These are phyloP conservation scores for Rutstroemia sp. DNA, from an alignment of 2,329 filamentous ascomycete species.

Conservation along the genomic window DNA sequence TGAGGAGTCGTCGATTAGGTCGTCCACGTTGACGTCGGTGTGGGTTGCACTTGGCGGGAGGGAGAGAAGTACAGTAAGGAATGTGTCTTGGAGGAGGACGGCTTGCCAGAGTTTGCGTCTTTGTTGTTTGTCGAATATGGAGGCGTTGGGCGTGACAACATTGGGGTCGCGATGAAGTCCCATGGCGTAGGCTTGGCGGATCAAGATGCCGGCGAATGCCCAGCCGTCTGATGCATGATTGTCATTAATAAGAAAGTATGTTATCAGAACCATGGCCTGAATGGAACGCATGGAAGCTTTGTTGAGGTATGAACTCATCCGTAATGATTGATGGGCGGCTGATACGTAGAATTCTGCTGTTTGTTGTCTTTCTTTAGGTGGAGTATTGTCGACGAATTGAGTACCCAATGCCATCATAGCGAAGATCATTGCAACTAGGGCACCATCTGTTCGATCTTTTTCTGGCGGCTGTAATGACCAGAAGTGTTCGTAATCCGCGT, in stretches of 20 bases:
- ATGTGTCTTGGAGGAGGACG: constrained; percentile 73
- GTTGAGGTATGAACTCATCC: constrained; percentile 70
- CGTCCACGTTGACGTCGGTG: constrained; percentile 70
- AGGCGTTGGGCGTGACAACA: constrained; percentile 60
- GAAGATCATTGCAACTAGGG: constrained; percentile 66
- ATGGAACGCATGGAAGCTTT: constrained; percentile 65
- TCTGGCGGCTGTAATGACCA: constrained; percentile 56
- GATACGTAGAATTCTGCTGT: constrained; percentile 78
- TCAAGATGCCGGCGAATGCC: constrained; percentile 71
- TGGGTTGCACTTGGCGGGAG: constrained; percentile 72
- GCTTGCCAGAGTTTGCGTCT: constrained; percentile 77
- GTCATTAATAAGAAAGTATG: constrained; percentile 80
- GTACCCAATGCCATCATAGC: constrained; percentile 72
- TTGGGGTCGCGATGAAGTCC: constrained; percentile 74
- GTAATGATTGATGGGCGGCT: constrained; percentile 68
- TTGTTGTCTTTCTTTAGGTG: constrained; percentile 57
- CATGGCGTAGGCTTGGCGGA: constrained; percentile 75
- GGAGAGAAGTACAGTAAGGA: constrained; percentile 69
- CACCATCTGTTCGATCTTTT: constrained; percentile 55
- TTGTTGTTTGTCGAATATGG: constrained; percentile 67
- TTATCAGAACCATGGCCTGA: constrained; percentile 75
- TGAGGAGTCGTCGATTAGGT: constrained; percentile 56
- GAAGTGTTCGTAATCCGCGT: constrained; percentile 71
- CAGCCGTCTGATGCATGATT: constrained; percentile 78
- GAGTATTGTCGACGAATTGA: constrained; percentile 56